A percentile compares a stretch with the other conserved stretches of the same genome.
Evolutionary conservation across 768 basidiomycete species (phyloP).

Genomic region (Sutorius australiensis): DNA sequence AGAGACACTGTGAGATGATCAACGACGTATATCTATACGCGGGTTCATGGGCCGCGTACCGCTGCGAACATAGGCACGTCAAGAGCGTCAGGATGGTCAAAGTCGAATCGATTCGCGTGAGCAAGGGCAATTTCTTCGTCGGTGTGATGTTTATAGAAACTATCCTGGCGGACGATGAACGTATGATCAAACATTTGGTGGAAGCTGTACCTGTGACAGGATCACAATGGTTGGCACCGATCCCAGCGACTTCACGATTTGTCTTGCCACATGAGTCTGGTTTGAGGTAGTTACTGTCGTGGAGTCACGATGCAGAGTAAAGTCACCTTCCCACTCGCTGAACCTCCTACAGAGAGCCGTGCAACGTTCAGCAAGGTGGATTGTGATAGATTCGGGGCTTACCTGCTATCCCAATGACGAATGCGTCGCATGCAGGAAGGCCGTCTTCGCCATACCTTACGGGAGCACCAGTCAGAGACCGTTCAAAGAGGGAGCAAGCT

Average conservation of each 20-base stretch:
- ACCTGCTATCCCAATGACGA: conserved; percentile 85
- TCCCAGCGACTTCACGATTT: conserved; percentile 77
- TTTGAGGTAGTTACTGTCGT: conserved; percentile 1
- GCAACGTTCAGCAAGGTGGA: background rate
- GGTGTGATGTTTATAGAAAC: conserved; percentile 84
- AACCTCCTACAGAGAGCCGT: conserved; percentile 53
- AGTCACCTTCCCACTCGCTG: conserved; percentile 79
- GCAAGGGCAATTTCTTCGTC: conserved; percentile 81
- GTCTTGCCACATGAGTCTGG: conserved; percentile 81
- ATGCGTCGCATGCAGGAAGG: conserved; percentile 63
- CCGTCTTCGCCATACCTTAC: conserved; percentile 79
- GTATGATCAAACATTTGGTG: background rate
- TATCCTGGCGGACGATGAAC: conserved; percentile 54
- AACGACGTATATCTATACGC: background rate
- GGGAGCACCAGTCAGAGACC: conserved; percentile 13
- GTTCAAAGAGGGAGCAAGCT: conserved; percentile 1
- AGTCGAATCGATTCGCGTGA: conserved; percentile 74
- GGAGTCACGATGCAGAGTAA: background rate
- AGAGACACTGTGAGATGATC: conserved; percentile 57
- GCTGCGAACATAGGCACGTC: conserved; percentile 85
- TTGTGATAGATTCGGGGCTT: conserved; percentile 18
- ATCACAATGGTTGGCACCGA: conserved; percentile 87
- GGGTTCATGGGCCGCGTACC: conserved; percentile 40
- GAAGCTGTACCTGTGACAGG: conserved; percentile 64
- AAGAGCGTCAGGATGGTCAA: conserved; percentile 91